These are phyloP conservation scores for Lyophyllum shimeji DNA, from an alignment of 768 basidiomycete species.

Conservation along the genomic window DNA sequence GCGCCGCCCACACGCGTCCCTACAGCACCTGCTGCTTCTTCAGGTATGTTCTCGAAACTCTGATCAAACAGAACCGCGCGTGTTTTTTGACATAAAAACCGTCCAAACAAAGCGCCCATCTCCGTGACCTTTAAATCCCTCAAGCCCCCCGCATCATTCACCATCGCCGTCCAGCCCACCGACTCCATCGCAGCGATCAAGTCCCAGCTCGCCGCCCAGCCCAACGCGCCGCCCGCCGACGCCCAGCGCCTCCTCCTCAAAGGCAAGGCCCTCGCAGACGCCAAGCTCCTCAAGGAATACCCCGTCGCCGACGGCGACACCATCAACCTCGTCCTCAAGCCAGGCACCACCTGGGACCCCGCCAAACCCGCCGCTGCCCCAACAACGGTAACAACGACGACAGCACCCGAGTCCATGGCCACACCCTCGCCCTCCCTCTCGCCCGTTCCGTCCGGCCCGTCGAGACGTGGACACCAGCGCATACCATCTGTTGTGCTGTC, in stretches of 20 bases:
- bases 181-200: conserved; percentile 86
- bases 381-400: conserved; percentile 23
- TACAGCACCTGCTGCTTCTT: conserved; percentile 26
- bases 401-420: too few species aligned
- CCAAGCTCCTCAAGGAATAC: conserved; percentile 90
- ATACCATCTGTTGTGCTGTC: conserved; percentile 80
- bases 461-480: conserved; percentile 52
- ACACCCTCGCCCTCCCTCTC: conserved; percentile 6
- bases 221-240: conserved; percentile 74
- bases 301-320: conserved; percentile 76
- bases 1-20: conserved; percentile 47
- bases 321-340: conserved; percentile 85
- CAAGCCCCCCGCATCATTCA: conserved; percentile 81
- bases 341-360: conserved; percentile 64
- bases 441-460: conserved; percentile 26
- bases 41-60: conserved; percentile 28
- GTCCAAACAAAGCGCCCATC: conserved; percentile 42
- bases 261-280: conserved; percentile 91
- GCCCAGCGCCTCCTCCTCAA: conserved; percentile 87
- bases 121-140: conserved; percentile 85
- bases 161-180: conserved; percentile 72
- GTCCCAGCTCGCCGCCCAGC: conserved; percentile 61
- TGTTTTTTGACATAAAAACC: background rate
- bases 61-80: background rate
- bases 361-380: conserved; percentile 32